A percentile compares a stretch with the other conserved stretches of the same genome.
These are phyloP conservation scores for Herpetomonas samuelpessoai DNA, from an alignment of 208 protist genomes.

Conservation along the genomic window DNA sequence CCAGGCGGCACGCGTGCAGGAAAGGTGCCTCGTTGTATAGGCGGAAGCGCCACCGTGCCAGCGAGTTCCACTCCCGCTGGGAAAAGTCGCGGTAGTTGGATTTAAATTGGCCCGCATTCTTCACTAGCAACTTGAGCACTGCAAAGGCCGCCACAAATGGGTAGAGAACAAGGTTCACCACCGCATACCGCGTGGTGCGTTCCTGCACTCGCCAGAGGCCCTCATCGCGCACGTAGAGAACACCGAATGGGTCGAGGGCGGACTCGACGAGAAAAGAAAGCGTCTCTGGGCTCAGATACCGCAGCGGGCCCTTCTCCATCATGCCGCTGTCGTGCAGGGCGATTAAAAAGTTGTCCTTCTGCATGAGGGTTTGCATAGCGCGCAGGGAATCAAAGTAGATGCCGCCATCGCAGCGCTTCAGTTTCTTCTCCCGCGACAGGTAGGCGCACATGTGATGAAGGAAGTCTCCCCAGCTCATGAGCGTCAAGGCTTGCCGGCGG, in stretches of 20 bases:
- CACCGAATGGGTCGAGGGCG: slow-evolving; percentile 73
- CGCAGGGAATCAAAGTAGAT: slow-evolving; percentile 52
- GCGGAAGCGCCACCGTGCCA: slow-evolving; percentile 66
- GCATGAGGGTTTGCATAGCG: slow-evolving; percentile 64
- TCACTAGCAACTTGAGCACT: slow-evolving; percentile 61
- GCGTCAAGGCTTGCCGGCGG: slow-evolving; percentile 40
- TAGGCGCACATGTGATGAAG: slow-evolving; percentile 55
- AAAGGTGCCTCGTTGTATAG: slow-evolving; percentile 85
- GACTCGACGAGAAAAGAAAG: slow-evolving; percentile 41
- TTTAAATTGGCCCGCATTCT: slow-evolving; percentile 66
- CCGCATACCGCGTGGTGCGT: slow-evolving; percentile 36
- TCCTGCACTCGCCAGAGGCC: slow-evolving; percentile 33
- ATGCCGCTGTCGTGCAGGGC: slow-evolving; percentile 49
- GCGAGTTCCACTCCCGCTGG: slow-evolving; percentile 53
- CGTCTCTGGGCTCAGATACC: slow-evolving; percentile 32
- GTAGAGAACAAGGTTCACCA: slow-evolving; percentile 44
- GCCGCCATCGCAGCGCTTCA: slow-evolving; percentile 14
- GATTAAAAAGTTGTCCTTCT: slow-evolving; percentile 75
- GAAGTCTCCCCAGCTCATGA: slow-evolving; percentile 67
- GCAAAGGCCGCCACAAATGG: slow-evolving; percentile 51
- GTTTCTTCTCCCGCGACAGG: slow-evolving; percentile 17
- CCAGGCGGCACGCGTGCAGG: slow-evolving; percentile 54
- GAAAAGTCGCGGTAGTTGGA: slow-evolving; percentile 49
- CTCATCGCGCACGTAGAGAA: slow-evolving; percentile 33
- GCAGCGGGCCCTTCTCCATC: slow-evolving; percentile 40